These are phyloP conservation scores for Tetraselmis chui DNA, from an alignment of 139 green algal genomes.

Conservation along the genomic window DNA sequence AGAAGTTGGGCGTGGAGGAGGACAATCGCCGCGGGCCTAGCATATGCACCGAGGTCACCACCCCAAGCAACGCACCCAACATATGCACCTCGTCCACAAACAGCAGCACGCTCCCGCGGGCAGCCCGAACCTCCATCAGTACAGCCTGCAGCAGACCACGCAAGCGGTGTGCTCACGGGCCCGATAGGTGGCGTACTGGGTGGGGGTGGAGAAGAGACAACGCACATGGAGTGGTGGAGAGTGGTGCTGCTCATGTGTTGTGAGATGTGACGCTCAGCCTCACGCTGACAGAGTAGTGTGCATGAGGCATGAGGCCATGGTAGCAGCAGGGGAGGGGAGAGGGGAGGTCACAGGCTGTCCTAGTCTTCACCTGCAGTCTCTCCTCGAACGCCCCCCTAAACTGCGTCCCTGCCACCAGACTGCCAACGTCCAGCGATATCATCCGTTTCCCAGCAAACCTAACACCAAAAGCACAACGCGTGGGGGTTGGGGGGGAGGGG, in stretches of 20 bases:
- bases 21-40: too few species aligned
- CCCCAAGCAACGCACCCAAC: conserved; percentile 26
- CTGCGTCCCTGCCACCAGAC: conserved; percentile 13
- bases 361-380: conserved; percentile 32
- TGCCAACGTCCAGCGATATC: conserved; percentile 10
- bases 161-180: too few species aligned
- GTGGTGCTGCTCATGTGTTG: too few species aligned
- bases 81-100: conserved; percentile 75
- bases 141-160: conserved; percentile 42
- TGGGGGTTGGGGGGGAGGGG: conserved; percentile 44
- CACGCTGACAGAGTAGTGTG: too few species aligned
- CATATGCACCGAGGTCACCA: too few species aligned
- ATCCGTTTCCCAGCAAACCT: conserved; percentile 26
- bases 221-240: too few species aligned
- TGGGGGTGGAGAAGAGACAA: too few species aligned
- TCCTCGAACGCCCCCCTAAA: conserved; percentile 12
- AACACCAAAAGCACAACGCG: too few species aligned
- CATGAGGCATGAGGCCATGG: too few species aligned
- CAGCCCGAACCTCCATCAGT: conserved; percentile 45
- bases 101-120: conserved; percentile 45
- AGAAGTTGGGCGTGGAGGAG: too few species aligned
- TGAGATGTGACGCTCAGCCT: too few species aligned
- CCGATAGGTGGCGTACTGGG: too few species aligned
- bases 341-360: background rate
- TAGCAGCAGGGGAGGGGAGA: background rate